Base-by-base conservation (phyloP, 164 flowering plant genomes). In the Stephania yunnanensis region DNA sequence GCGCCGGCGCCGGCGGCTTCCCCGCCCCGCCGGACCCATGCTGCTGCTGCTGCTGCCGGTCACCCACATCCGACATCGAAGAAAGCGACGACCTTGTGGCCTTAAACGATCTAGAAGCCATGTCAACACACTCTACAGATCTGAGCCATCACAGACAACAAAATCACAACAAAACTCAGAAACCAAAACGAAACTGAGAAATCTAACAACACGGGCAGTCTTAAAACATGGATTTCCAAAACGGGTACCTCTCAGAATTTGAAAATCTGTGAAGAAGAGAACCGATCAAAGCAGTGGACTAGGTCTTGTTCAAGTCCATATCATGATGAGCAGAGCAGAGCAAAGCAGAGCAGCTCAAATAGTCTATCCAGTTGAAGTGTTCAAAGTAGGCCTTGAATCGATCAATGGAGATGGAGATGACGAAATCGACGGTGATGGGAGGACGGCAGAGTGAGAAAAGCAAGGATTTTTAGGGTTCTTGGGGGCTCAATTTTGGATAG, bases 81-180 rank as follows among this genome's bases (percentile, higher is more conserved):
- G 88, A 85, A 53, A 84, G 70, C 52, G 80, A 78, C 17, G 89
- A 86, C 72, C 89, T 78, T 48, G 79, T 87, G 2, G 72, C 79
- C 76, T 80, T 87, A 70, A 86, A 83, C 10, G 88, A 82, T 70
- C 79, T 85, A 12, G 92, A 87, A 0, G 90, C 87, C 92, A 90
- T 88, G 3, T 10, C 12, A 7, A 30, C 6, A 65, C 42, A 36
- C 42, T 36, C 42, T 36, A 44, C 46, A 73, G 7, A 70, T 71
- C 74, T 63, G 63, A 61, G 25, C n/a, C 66, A 61, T 61, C 20
- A n/a, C 22, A 61, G 20, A 6, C 42, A 36, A 36, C 42, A 36
- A 61, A 25, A 61, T 10, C 25, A 19, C 65, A 58, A 58, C 8
- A 58, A 58, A 58, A 25, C 25, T 17, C 5, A 10, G 6, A 58